Conservation (phyloP, 2,329 filamentous ascomycete genomes). For the Ophiognomonia clavigignenti-juglandacearum region DNA sequence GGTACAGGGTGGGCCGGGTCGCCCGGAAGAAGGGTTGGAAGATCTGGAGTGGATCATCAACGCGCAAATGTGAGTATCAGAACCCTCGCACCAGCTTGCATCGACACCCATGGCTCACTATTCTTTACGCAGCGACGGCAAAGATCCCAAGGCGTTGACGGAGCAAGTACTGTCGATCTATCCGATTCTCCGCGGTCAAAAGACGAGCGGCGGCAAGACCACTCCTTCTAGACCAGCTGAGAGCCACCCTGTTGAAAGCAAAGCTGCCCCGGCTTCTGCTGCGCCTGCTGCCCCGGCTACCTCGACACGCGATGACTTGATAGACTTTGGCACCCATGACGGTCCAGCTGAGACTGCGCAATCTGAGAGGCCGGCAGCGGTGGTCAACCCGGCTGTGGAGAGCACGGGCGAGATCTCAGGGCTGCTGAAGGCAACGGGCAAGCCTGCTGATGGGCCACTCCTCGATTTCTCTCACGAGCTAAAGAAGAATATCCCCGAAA, state of each 20-base stretch:
- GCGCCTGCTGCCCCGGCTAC: slow-evolving; percentile 9
- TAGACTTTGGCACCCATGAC: slow-evolving; percentile 51
- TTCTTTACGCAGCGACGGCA: slow-evolving; percentile 52
- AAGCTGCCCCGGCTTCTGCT: slow-evolving; percentile 18
- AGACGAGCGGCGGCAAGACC: slow-evolving; percentile 45
- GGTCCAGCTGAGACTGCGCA: slow-evolving; percentile 8
- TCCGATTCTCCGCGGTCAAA: slow-evolving; percentile 77
- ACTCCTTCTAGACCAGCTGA: slow-evolving; percentile 44
- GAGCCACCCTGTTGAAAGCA: slow-evolving; percentile 17
- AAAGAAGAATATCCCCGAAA: slow-evolving; percentile 41
- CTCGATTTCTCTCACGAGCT: slow-evolving; percentile 54
- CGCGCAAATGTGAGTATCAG: slow-evolving; percentile 72
- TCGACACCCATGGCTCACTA: too few species aligned
- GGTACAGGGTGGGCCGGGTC: slow-evolving; percentile 66
- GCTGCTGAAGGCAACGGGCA: slow-evolving; percentile 43
- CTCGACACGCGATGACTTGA: slow-evolving; percentile 36
- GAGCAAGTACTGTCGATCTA: slow-evolving; percentile 85
- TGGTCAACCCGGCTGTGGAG: slow-evolving; percentile 9
- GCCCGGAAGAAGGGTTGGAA: slow-evolving; percentile 74
- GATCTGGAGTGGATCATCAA: slow-evolving; percentile 94
- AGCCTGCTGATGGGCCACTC: slow-evolving; percentile 40
- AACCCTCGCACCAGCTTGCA: too few species aligned
- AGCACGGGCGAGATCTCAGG: slow-evolving; percentile 35
- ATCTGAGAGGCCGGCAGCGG: slow-evolving; percentile 7
- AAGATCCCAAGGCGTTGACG: slow-evolving; percentile 55